A percentile compares a stretch with the other conserved stretches of the same genome.
Evolutionary conservation across 2,329 filamentous ascomycete genomes (phyloP).

Genomic region (Scorias spongiosa): DNA sequence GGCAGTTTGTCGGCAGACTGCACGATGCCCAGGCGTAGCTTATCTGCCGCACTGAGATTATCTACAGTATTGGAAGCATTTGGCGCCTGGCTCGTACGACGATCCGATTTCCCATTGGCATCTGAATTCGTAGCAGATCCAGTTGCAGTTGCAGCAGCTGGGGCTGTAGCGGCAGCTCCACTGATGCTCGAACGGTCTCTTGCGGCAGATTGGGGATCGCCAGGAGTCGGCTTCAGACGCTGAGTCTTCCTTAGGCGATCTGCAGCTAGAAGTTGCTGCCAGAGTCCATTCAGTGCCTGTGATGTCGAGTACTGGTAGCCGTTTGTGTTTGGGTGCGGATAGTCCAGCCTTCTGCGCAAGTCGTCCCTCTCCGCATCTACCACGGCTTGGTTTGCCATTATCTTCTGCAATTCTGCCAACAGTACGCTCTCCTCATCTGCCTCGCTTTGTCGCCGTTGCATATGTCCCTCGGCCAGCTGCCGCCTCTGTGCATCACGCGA

Average conservation of each 20-base stretch:
- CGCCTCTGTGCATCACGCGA: conserved; percentile 67
- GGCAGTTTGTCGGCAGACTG: conserved; percentile 63
- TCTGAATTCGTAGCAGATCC: neutral
- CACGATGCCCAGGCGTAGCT: conserved; percentile 65
- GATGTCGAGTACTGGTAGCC: conserved; percentile 56
- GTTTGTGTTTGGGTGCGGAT: conserved; percentile 50
- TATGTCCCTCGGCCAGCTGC: conserved; percentile 63
- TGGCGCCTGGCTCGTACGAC: conserved; percentile 14
- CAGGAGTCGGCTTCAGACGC: conserved; percentile 20
- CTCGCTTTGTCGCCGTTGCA: conserved; percentile 71
- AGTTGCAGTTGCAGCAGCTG: neutral
- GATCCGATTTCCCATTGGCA: conserved; percentile 1
- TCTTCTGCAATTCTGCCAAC: conserved; percentile 79
- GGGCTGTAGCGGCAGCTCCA: conserved; percentile 11
- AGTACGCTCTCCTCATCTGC: conserved; percentile 83
- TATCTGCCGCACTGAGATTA: conserved; percentile 56
- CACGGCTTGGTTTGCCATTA: conserved; percentile 69
- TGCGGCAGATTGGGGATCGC: conserved; percentile 2
- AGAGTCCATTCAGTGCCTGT: conserved; percentile 59
- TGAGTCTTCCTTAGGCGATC: conserved; percentile 84
- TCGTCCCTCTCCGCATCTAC: conserved; percentile 72
- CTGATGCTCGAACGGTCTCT: conserved; percentile 12
- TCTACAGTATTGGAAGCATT: conserved; percentile 1
- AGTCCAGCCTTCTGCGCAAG: conserved; percentile 71
- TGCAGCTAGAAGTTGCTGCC: conserved; percentile 65